phyloP scores from a whole-genome alignment of 768 basidiomycete species.

The Mycena indigotica region DNA sequence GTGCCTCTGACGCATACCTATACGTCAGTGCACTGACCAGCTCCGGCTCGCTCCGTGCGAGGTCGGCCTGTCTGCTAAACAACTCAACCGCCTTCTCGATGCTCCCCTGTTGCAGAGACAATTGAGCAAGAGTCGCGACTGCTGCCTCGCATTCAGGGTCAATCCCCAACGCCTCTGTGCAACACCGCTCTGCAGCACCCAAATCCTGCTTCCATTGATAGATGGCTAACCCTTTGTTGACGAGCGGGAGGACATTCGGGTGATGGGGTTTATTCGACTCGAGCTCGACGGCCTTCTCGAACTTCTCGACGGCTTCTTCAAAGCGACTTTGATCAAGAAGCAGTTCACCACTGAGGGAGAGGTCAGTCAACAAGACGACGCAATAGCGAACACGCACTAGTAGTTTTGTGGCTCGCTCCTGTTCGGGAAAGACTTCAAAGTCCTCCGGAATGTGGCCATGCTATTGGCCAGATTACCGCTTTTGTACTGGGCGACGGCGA shows the following conservation, averaged over 20 bases:
- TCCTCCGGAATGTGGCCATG: slow-evolving; percentile 88
- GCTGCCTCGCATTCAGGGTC: slow-evolving; percentile 97
- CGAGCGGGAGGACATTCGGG: slow-evolving; percentile 84
- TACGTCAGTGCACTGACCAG: slow-evolving; percentile 76
- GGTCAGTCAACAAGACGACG: background rate
- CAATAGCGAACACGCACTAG: slow-evolving; percentile 61
- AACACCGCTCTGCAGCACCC: slow-evolving; percentile 77
- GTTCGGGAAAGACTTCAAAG: slow-evolving; percentile 82
- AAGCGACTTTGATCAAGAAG: slow-evolving; percentile 89
- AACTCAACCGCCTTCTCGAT: slow-evolving; percentile 83
- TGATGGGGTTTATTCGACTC: slow-evolving; percentile 63
- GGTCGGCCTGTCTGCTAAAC: slow-evolving; percentile 81
- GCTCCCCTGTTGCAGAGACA: slow-evolving; percentile 88
- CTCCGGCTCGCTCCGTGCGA: slow-evolving; percentile 91
- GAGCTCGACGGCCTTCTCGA: slow-evolving; percentile 87
- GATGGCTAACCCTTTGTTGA: slow-evolving; percentile 96
- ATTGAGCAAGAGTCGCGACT: slow-evolving; percentile 92
- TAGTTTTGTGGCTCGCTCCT: slow-evolving; percentile 92
- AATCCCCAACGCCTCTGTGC: slow-evolving; percentile 82
- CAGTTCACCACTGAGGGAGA: slow-evolving; percentile 76
- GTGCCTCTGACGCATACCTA: slow-evolving; percentile 79
- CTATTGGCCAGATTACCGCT: slow-evolving; percentile 71
- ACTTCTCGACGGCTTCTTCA: slow-evolving; percentile 87
- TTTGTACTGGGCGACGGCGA: slow-evolving; percentile 98
- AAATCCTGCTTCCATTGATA: slow-evolving; percentile 97